phyloP scores from a whole-genome alignment of 1,284 basidiomycete genomes.

The Trichosporon coremiiforme region DNA sequence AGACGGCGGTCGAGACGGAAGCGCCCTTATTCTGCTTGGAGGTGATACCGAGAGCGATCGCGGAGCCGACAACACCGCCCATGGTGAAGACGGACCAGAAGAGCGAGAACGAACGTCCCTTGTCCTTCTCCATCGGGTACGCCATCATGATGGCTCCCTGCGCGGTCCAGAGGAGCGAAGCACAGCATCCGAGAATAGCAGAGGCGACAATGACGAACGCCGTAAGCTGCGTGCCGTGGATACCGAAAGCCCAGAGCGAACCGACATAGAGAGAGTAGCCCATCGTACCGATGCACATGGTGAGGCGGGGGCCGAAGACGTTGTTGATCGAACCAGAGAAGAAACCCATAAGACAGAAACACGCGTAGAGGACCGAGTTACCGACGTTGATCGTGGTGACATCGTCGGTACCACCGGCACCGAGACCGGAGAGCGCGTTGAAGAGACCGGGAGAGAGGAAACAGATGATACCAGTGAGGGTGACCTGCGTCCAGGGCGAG shows the following conservation, averaged over 20 bases:
- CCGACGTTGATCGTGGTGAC: constrained; percentile 55
- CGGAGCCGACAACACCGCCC: constrained; percentile 57
- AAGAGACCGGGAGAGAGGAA: constrained; percentile 61
- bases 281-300: constrained; percentile 56
- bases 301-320: constrained; percentile 57
- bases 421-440: constrained; percentile 60
- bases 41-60: constrained; percentile 57
- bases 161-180: constrained; percentile 47
- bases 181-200: constrained; percentile 54
- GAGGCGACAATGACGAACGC: constrained; percentile 57
- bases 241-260: constrained; percentile 35
- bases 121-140: constrained; percentile 55
- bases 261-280: constrained; percentile 52
- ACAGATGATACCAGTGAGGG: constrained; percentile 59
- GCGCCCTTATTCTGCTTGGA: constrained; percentile 38
- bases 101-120: constrained; percentile 24
- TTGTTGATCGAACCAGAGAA: constrained; percentile 39
- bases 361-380: constrained; percentile 60
- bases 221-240: constrained; percentile 18
- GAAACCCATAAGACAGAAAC: constrained; percentile 55
- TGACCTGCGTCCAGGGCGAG: constrained; percentile 58
- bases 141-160: constrained; percentile 59
- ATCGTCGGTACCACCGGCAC: constrained; percentile 60
- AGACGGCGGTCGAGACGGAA: constrained; percentile 46
- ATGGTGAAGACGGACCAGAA: constrained; percentile 59